phyloP scores from a whole-genome alignment of 2,329 filamentous ascomycete genomes.

The Arthroderma sp. region DNA sequence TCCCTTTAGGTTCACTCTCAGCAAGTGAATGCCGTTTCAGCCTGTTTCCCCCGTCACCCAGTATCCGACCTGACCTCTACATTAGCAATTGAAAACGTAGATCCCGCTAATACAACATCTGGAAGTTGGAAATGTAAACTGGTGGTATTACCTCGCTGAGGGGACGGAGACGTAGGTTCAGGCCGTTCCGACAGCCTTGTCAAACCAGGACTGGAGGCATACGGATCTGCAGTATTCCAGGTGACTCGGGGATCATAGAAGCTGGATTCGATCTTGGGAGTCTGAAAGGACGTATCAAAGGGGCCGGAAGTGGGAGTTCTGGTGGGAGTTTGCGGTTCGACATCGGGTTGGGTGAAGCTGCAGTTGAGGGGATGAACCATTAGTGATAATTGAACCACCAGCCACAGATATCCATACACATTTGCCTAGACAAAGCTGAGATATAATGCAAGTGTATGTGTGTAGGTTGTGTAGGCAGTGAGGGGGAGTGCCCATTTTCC shows the following conservation, averaged over 20 bases:
- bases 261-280: slow-evolving; percentile 34
- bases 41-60: too few relatives aligned
- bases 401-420: too few relatives aligned
- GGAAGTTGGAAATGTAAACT: background rate
- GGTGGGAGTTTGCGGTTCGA: slow-evolving; percentile 35
- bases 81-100: too few relatives aligned
- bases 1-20: too few relatives aligned
- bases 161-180: slow-evolving; percentile 21
- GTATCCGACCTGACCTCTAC: too few relatives aligned
- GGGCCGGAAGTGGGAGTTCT: slow-evolving; percentile 29
- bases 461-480: too few relatives aligned
- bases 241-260: slow-evolving; percentile 34
- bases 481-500: background rate
- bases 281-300: slow-evolving; percentile 29
- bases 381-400: too few relatives aligned
- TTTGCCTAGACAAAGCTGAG: too few relatives aligned
- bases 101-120: too few relatives aligned
- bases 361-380: slow-evolving; percentile 14
- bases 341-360: slow-evolving; percentile 35
- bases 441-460: too few relatives aligned
- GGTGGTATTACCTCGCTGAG: background rate
- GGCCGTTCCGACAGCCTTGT: slow-evolving; percentile 27
- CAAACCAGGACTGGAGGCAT: slow-evolving; percentile 34
- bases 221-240: slow-evolving; percentile 34
- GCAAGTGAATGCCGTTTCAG: too few relatives aligned